Evolutionary conservation across 192 early-diverging fungal genomes (phyloP).

Genomic region (Entrophospora sp.): DNA sequence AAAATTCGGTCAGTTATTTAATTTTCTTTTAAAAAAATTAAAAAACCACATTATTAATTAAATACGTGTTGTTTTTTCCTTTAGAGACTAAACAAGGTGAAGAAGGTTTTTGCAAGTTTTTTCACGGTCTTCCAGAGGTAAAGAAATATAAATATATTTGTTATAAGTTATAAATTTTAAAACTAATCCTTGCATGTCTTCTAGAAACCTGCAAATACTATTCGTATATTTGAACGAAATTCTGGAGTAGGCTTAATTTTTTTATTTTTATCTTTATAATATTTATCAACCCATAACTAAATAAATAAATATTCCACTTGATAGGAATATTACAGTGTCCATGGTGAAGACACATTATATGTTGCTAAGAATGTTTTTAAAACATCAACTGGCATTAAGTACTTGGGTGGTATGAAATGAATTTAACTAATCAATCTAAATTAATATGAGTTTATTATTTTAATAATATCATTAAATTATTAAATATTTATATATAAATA

Average conservation of each 20-base stretch:
- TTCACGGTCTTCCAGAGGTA: no score
- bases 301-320: no score
- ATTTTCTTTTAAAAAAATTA: no score
- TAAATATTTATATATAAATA: slow-evolving; percentile 19
- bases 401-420: slow-evolving; percentile 53
- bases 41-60: no score
- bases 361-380: slow-evolving; percentile 83
- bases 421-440: background rate
- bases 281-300: background rate
- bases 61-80: no score
- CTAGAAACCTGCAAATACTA: slow-evolving; percentile 48
- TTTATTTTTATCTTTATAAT: background rate
- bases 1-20: no score
- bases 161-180: no score
- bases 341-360: slow-evolving; percentile 83
- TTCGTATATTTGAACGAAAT: slow-evolving; percentile 67
- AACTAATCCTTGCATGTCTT: no score
- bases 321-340: slow-evolving; percentile 78
- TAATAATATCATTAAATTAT: background rate
- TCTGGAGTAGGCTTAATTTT: slow-evolving; percentile 33
- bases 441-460: background rate
- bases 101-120: no score
- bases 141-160: no score
- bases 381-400: slow-evolving; percentile 85
- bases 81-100: no score